phyloP scores from a whole-genome alignment of 2,329 filamentous ascomycete genomes.

The Diaporthe velutina region DNA sequence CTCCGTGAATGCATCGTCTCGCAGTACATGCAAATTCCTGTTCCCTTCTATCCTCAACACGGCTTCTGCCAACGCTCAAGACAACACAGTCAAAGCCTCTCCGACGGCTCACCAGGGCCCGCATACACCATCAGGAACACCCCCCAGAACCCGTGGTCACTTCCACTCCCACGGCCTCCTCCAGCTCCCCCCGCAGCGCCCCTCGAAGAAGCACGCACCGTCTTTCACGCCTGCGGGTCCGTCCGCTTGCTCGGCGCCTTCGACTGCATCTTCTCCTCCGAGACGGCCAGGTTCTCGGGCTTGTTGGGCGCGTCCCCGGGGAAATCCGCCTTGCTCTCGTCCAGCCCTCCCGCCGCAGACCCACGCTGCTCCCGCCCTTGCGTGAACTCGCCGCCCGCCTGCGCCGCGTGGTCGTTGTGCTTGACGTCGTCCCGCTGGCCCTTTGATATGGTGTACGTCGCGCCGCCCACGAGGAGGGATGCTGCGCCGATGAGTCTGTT shows the following conservation, averaged over 20 bases:
- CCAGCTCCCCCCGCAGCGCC: not conserved
- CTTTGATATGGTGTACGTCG: constrained; percentile 28
- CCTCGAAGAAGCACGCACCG: not conserved
- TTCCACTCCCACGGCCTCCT: no score
- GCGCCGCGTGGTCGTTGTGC: constrained; percentile 38
- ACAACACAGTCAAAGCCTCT: not conserved
- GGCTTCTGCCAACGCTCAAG: not conserved
- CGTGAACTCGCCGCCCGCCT: constrained; percentile 1
- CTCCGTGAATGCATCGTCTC: not conserved
- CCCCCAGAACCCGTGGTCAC: not conserved
- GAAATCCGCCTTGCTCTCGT: not conserved
- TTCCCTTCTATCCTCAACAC: no score
- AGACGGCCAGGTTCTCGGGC: constrained; percentile 13
- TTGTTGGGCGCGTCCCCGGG: not conserved
- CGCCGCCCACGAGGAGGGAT: constrained; percentile 9
- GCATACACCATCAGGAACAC: not conserved
- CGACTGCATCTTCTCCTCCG: constrained; percentile 9
- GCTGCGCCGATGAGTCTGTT: constrained; percentile 16
- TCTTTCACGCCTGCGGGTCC: not conserved
- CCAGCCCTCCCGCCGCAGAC: not conserved
- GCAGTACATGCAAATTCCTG: not conserved
- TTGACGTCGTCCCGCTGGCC: not conserved
- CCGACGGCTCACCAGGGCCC: not conserved
- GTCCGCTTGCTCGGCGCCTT: constrained; percentile 20
- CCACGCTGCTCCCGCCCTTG: not conserved